These are phyloP conservation scores for Pyricularia pennisetigena DNA, from an alignment of 2,329 filamentous ascomycete genomes.

Conservation along the genomic window DNA sequence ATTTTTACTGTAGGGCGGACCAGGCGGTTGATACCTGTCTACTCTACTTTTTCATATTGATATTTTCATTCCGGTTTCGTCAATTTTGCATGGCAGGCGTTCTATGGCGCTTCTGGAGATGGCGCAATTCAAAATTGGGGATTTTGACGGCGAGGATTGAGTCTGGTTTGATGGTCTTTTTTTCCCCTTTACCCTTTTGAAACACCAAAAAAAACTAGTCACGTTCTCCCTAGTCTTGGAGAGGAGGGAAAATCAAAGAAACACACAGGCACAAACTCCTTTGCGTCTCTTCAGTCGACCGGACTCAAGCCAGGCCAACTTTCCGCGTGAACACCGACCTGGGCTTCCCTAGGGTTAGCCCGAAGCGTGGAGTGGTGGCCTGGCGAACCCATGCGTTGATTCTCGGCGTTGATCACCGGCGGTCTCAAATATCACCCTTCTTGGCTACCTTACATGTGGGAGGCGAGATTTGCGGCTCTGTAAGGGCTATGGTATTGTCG, in stretches of 20 bases:
- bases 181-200: neutral
- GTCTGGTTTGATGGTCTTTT: neutral
- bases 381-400: neutral
- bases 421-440: neutral
- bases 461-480: neutral
- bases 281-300: neutral
- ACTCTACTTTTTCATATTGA: neutral
- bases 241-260: neutral
- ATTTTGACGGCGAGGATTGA: neutral
- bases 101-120: neutral
- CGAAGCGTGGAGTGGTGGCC: neutral
- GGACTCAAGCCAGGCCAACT: slow-evolving; percentile 2
- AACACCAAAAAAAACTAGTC: too few species aligned
- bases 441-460: neutral
- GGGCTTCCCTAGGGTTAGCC: neutral
- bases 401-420: neutral
- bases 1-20: neutral
- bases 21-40: neutral
- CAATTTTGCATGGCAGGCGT: slow-evolving; percentile 5
- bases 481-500: neutral
- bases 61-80: neutral
- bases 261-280: neutral
- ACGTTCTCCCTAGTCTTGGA: neutral
- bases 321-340: slow-evolving; percentile 1
- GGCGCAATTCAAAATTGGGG: neutral